Evolutionary conservation across 805 yeast species (phyloP).

Genomic region (Candida boleticola): DNA sequence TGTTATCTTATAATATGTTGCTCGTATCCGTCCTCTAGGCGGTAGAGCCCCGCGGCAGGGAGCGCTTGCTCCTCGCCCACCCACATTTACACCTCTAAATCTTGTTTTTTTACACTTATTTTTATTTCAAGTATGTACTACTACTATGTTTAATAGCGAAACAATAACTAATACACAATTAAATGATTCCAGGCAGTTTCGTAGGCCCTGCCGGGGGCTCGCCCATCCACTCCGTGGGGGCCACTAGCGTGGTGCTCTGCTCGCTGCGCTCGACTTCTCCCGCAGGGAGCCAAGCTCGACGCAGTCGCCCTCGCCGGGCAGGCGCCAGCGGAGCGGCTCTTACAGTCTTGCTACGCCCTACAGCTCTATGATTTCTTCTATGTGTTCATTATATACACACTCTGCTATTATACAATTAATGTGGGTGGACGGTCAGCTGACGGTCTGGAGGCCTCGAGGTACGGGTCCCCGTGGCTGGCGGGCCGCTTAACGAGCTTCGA

Average conservation of each 20-base stretch:
- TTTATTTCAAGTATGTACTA: not conserved
- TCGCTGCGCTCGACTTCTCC: not conserved
- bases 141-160: not conserved
- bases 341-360: not conserved
- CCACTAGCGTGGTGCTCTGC: too few species aligned
- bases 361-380: not conserved
- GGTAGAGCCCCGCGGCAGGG: too few species aligned
- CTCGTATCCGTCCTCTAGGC: too few species aligned
- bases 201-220: not conserved
- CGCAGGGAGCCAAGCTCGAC: not conserved
- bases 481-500: constrained; percentile 36
- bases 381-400: not conserved
- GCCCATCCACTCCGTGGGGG: too few species aligned
- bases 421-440: too few species aligned
- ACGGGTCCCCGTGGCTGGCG: too few species aligned
- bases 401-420: not conserved
- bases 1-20: too few species aligned
- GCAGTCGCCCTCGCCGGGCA: not conserved
- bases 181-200: not conserved
- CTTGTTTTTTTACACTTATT: not conserved
- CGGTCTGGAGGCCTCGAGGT: too few species aligned
- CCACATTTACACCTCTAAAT: too few species aligned
- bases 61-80: too few species aligned
- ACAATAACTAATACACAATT: not conserved
- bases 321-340: not conserved